Conservation (phyloP, 2,329 filamentous ascomycete species). For the Fusarium coffeatum region DNA sequence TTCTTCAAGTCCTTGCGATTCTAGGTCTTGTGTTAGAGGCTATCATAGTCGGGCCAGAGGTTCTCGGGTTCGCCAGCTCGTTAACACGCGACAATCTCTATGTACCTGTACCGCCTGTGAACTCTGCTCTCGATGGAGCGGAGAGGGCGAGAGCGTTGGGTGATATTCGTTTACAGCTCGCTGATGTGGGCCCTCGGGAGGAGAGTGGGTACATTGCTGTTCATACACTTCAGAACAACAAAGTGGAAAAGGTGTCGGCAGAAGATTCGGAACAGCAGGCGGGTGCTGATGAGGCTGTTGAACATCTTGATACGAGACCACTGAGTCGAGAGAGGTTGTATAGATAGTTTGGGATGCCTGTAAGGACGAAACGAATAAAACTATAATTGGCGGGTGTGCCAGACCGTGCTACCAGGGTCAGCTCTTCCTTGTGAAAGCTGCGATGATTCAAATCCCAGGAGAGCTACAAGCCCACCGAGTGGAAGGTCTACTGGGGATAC, state of each 20-base stretch:
- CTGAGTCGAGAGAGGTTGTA: neutral
- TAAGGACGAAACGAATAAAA: too few species aligned
- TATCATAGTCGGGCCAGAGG: neutral
- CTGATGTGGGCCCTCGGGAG: neutral
- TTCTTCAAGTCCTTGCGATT: neutral
- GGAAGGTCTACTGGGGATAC: too few species aligned
- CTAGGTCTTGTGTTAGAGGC: neutral
- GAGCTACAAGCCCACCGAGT: too few species aligned
- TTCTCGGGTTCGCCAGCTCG: conserved; percentile 1
- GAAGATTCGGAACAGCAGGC: neutral
- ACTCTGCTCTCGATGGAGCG: neutral
- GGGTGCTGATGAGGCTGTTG: neutral
- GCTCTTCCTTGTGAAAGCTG: too few species aligned
- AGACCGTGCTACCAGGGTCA: too few species aligned
- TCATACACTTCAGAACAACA: neutral
- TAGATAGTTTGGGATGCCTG: neutral
- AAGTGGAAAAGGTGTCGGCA: neutral
- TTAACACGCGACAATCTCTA: neutral
- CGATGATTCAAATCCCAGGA: too few species aligned
- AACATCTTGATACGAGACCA: neutral
- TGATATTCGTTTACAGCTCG: neutral
- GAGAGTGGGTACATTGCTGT: neutral
- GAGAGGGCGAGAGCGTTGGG: neutral
- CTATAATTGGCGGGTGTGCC: too few species aligned
- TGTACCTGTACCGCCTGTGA: neutral